Evolutionary conservation across 176 grass and related monocot genomes (phyloP), one percentile per base, ranked within the genome.

Genomic region (Carex pumila): DNA sequence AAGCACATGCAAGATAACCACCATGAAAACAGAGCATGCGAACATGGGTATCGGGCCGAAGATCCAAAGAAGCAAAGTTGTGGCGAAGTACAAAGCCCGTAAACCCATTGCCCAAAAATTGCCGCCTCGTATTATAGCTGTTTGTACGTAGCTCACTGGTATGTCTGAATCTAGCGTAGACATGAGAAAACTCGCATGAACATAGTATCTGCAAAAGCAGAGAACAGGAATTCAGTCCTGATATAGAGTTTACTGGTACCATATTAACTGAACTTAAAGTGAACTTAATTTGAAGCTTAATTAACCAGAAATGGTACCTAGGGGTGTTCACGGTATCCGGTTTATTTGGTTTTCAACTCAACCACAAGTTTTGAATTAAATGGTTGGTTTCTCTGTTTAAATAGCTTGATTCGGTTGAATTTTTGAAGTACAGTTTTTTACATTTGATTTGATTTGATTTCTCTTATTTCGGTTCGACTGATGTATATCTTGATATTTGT

Each of bases 101-200:
- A 99, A 88, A 0, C 96, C 96, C 88, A 89, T 87, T 0, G 93
- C 90, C 93, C 96, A 99, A 83, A 99, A 99, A 81, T 95, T 89
- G 32, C 93, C 91, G 0, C 93, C 96, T 11, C 91, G 78, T 82
- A 99, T 94, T 50, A 95, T 61, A 0, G 96, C 89, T 1, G 85
- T 94, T 72, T 99, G 85, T 54, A 99, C 78, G n/a, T 95, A 95
- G 65, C 71, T 85, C 0, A 92, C 89, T 0, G 96, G 96, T 29
- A 99, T 80, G 65, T 99, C 91, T 2, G 91, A 99, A 60, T 93
- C 82, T 59, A 95, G 83, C 0, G 93, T 95, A 87, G 88, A 93
- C 63, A 99, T 89, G 54, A 95, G 87, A 88, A 93, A 99, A 91
- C 96, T 94, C 70, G 96, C 89, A 29, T 95, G 96, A 17, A 99